phyloP scores from a whole-genome alignment of 495 filamentous ascomycete species.

The Hypomontagnella monticulosa region DNA sequence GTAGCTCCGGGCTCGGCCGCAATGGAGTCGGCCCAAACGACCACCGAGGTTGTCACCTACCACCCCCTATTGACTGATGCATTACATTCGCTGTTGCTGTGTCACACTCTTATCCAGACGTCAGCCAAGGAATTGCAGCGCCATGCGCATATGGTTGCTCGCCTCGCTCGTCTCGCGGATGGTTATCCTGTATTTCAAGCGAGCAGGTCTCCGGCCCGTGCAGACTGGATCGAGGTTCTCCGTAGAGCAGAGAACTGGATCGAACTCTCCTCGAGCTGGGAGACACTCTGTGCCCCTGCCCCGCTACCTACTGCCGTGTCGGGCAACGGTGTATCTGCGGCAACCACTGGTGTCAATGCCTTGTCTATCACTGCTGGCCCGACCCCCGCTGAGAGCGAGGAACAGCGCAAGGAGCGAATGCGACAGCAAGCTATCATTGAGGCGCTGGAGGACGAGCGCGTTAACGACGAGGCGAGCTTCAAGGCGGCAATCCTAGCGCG shows the following conservation, averaged over 20 bases:
- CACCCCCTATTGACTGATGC: conserved; percentile 81
- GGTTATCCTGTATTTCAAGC: conserved; percentile 83
- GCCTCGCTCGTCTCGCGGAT: conserved; percentile 75
- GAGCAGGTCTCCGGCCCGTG: conserved; percentile 73
- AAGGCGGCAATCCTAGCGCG: conserved; percentile 67
- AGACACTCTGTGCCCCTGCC: conserved; percentile 73
- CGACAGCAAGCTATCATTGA: conserved; percentile 72
- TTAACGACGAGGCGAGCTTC: conserved; percentile 70
- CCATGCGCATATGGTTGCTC: conserved; percentile 80
- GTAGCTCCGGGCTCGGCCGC: conserved; percentile 35
- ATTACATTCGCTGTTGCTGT: conserved; percentile 76
- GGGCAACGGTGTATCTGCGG: conserved; percentile 30
- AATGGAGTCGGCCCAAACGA: conserved; percentile 45
- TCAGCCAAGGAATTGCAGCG: conserved; percentile 76
- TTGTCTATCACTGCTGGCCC: conserved; percentile 25
- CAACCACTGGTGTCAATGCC: conserved; percentile 30
- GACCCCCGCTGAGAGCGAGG: conserved; percentile 50
- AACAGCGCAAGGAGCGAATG: conserved; percentile 63
- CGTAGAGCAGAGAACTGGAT: conserved; percentile 72
- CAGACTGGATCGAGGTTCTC: conserved; percentile 82
- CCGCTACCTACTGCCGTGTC: conserved; percentile 62
- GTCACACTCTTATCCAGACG: conserved; percentile 78
- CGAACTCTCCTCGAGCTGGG: conserved; percentile 69
- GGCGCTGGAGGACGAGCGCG: conserved; percentile 70
- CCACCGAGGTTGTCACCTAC: conserved; percentile 76